phyloP scores from a whole-genome alignment of 129 eudicot genomes.

The Kitagawia praeruptora region DNA sequence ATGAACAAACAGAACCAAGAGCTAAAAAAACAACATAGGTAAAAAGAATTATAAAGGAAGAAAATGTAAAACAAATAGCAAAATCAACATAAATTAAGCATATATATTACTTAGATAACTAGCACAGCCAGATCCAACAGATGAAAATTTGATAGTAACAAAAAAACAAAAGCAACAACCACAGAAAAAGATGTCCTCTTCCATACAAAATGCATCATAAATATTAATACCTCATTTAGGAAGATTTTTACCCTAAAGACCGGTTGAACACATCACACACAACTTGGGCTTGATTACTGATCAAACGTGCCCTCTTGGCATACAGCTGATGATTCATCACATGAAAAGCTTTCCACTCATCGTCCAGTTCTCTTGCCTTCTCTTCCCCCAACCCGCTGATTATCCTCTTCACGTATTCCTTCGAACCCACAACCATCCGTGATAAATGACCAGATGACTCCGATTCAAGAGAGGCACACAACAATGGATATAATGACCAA shows the following conservation, averaged over 20 bases:
- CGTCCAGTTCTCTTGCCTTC: constrained; percentile 30
- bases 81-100: not conserved
- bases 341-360: constrained; percentile 17
- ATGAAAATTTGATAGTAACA: too few species aligned
- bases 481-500: constrained; percentile 26
- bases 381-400: constrained; percentile 26
- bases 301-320: constrained; percentile 2
- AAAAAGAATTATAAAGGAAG: not conserved
- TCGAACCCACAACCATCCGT: not conserved
- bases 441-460: constrained; percentile 12
- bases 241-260: too few species aligned
- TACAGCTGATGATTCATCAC: not conserved
- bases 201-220: not conserved
- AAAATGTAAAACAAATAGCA: not conserved
- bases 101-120: not conserved
- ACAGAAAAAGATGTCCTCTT: not conserved
- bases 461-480: constrained; percentile 16
- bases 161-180: not conserved
- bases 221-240: not conserved
- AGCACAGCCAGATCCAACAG: not conserved
- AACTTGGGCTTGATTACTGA: constrained; percentile 1
- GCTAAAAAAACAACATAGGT: not conserved
- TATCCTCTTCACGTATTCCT: constrained; percentile 18
- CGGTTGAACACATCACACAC: too few species aligned
- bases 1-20: not conserved